These are phyloP conservation scores for Phoma herbarum DNA, from an alignment of 2,329 filamentous ascomycete genomes.

Conservation along the genomic window DNA sequence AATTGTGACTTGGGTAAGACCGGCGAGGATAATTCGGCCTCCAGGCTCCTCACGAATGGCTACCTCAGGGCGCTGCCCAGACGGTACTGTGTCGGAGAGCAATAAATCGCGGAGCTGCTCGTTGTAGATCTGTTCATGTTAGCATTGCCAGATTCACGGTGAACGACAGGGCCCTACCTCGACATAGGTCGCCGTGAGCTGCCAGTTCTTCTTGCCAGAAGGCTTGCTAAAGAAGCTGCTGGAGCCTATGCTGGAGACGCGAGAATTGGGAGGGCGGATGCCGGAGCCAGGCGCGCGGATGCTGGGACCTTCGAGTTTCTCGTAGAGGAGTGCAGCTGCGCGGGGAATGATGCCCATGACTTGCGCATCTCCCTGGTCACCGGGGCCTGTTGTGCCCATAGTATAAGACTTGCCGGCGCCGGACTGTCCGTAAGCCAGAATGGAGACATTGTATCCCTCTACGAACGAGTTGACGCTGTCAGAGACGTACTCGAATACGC, in stretches of 20 bases:
- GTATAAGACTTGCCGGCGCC: constrained; percentile 98
- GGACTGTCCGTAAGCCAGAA: constrained; percentile 96
- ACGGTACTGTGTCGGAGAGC: constrained; percentile 75
- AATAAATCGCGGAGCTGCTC: constrained; percentile 93
- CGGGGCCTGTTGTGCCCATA: constrained; percentile 93
- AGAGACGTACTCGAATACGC: constrained; percentile 90
- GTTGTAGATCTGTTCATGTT: constrained; percentile 81
- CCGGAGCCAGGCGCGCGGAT: constrained; percentile 75
- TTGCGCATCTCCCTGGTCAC: constrained; percentile 74
- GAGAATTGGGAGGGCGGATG: constrained; percentile 71
- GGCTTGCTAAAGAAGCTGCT: constrained; percentile 53
- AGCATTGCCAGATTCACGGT: constrained; percentile 12
- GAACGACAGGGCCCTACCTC: constrained; percentile 56
- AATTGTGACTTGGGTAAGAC: constrained; percentile 85
- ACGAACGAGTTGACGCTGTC: constrained; percentile 91
- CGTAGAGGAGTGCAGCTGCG: constrained; percentile 85
- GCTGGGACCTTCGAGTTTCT: constrained; percentile 74
- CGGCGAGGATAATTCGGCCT: constrained; percentile 92
- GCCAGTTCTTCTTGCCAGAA: constrained; percentile 78
- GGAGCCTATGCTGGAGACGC: constrained; percentile 73
- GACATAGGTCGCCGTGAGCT: constrained; percentile 91
- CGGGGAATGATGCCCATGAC: constrained; percentile 95
- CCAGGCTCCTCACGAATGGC: constrained; percentile 93
- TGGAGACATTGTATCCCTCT: constrained; percentile 97
- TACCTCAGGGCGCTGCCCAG: constrained; percentile 78